phyloP scores from a whole-genome alignment of 225 moss, liverwort and hornwort species.

The Bryoerythrophyllum caledonicum region DNA sequence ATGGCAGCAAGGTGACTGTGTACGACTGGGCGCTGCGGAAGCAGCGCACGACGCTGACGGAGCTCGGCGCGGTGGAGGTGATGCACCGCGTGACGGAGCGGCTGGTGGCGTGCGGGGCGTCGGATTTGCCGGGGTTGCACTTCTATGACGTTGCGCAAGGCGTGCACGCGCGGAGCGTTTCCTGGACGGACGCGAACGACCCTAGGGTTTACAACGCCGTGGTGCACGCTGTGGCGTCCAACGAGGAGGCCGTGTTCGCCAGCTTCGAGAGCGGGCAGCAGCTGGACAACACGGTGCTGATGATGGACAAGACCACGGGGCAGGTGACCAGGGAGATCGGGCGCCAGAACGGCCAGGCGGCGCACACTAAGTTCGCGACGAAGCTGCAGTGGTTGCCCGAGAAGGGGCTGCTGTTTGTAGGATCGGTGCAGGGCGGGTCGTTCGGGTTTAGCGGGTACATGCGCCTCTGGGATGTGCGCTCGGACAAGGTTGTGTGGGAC shows the following conservation, averaged over 20 bases:
- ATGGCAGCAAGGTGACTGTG: constrained; percentile 80
- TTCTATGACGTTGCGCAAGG: constrained; percentile 61
- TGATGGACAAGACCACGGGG: constrained; percentile 66
- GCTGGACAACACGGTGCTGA: constrained; percentile 67
- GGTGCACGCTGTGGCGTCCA: constrained; percentile 66
- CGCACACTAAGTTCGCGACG: constrained; percentile 71
- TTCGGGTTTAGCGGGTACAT: constrained; percentile 92
- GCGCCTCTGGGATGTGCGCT: constrained; percentile 76
- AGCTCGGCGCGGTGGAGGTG: constrained; percentile 55
- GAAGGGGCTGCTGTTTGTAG: constrained; percentile 62
- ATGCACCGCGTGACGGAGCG: constrained; percentile 57
- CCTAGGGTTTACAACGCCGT: constrained; percentile 76
- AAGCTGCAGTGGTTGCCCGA: constrained; percentile 78
- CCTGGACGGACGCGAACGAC: constrained; percentile 75
- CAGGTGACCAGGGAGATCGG: constrained; percentile 56
- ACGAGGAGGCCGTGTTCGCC: constrained; percentile 50
- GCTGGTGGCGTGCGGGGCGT: constrained; percentile 56
- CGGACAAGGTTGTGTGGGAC: constrained; percentile 67
- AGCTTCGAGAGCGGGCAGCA: constrained; percentile 94
- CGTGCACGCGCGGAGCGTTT: constrained; percentile 54
- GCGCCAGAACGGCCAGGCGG: constrained; percentile 74
- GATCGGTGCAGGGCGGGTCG: constrained; percentile 76
- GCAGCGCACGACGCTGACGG: constrained; percentile 70
- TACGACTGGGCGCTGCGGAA: constrained; percentile 92
- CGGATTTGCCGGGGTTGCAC: constrained; percentile 77